phyloP scores from a whole-genome alignment of 768 basidiomycete genomes.

The Mycena epipterygia region DNA sequence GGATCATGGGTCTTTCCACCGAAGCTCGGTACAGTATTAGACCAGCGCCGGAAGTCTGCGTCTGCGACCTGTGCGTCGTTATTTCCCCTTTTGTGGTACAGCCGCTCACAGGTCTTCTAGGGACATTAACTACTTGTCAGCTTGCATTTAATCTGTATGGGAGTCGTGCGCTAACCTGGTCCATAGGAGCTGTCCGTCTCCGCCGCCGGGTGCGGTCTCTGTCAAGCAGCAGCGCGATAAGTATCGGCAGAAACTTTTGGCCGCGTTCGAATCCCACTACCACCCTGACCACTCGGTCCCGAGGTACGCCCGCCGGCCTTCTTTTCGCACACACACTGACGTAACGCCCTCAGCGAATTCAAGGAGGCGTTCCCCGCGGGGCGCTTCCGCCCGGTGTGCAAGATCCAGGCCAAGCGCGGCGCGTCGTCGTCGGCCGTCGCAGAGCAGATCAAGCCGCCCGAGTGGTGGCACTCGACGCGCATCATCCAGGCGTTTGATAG shows the following conservation, averaged over 20 bases:
- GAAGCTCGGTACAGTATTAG: conserved; percentile 86
- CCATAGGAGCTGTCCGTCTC: conserved; percentile 80
- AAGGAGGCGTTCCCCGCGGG: conserved; percentile 96
- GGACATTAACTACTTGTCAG: conserved; percentile 85
- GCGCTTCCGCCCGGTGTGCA: conserved; percentile 90
- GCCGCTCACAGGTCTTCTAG: conserved; percentile 50
- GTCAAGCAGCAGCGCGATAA: conserved; percentile 85
- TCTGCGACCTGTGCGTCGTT: conserved; percentile 83
- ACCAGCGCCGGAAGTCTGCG: conserved; percentile 84
- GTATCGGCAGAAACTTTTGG: conserved; percentile 78
- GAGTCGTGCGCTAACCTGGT: conserved; percentile 27
- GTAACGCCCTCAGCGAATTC: conserved; percentile 74
- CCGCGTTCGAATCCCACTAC: conserved; percentile 88
- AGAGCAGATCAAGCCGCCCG: conserved; percentile 90
- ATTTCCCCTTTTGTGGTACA: neutral
- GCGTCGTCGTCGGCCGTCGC: conserved; percentile 86
- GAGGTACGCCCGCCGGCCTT: conserved; percentile 55
- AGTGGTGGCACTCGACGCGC: conserved; percentile 95
- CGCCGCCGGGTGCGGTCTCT: conserved; percentile 82
- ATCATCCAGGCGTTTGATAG: conserved; percentile 93
- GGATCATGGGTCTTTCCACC: conserved; percentile 92
- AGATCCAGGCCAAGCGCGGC: conserved; percentile 88
- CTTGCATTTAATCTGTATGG: conserved; percentile 37
- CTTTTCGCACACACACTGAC: conserved; percentile 2
- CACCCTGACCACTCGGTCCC: conserved; percentile 91